Conservation (phyloP, 192 early-diverging fungal species). For the Coemansia sp. region DNA sequence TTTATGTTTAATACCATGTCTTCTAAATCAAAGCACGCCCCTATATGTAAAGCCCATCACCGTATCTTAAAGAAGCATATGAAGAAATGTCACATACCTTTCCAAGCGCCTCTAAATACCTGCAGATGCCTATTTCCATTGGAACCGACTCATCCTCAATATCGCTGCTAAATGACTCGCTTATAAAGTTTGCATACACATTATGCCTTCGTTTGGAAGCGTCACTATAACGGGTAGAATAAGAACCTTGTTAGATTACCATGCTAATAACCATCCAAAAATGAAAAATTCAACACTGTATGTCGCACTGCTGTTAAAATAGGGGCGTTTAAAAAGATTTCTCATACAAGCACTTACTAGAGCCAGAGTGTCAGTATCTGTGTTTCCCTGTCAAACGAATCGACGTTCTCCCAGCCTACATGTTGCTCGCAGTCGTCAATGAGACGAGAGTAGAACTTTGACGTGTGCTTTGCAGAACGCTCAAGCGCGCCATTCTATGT, state of each 20-base stretch:
- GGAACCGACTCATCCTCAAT: slow-evolving; percentile 23
- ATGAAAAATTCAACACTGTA: no score
- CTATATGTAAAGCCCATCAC: no score
- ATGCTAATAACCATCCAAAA: neutral
- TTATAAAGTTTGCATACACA: slow-evolving; percentile 28
- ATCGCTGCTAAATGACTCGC: slow-evolving; percentile 25
- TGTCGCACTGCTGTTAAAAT: neutral
- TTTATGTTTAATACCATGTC: no score
- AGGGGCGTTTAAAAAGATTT: neutral
- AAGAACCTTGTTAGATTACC: no score
- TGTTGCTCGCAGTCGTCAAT: slow-evolving; percentile 32
- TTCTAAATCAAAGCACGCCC: no score
- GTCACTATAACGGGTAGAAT: slow-evolving; percentile 15
- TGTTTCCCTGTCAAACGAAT: slow-evolving; percentile 27
- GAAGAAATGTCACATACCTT: slow-evolving; percentile 11
- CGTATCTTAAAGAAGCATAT: neutral
- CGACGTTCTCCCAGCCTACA: slow-evolving; percentile 31
- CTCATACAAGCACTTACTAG: slow-evolving; percentile 16
- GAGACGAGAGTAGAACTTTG: slow-evolving; percentile 32
- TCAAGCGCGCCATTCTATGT: neutral
- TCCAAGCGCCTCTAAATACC: slow-evolving; percentile 25
- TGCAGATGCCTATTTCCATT: slow-evolving; percentile 14
- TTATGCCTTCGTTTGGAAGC: slow-evolving; percentile 18
- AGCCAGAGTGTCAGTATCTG: slow-evolving; percentile 20
- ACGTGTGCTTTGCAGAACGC: neutral